Evolutionary conservation across 768 basidiomycete genomes (phyloP).

Genomic region (Kwoniella sp.): DNA sequence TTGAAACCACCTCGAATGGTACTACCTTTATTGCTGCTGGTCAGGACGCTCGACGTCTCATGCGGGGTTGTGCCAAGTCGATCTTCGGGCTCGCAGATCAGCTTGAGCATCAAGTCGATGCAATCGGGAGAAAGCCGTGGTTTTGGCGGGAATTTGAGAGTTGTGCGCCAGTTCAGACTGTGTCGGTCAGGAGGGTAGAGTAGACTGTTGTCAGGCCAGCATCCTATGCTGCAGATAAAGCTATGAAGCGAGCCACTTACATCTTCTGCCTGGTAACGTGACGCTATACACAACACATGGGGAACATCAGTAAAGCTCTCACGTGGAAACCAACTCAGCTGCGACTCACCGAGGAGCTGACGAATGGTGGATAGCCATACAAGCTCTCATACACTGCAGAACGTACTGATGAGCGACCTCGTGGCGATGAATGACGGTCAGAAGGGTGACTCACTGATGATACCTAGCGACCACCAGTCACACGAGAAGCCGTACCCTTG

Average conservation of each 20-base stretch:
- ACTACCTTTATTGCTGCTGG: slow-evolving; percentile 8
- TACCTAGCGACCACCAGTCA: slow-evolving; percentile 98
- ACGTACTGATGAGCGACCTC: neutral
- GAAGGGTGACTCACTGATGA: slow-evolving; percentile 63
- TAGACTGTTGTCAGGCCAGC: no score
- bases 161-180: slow-evolving; percentile 82
- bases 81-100: slow-evolving; percentile 94
- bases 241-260: slow-evolving; percentile 39
- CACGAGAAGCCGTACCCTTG: slow-evolving; percentile 86
- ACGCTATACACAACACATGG: slow-evolving; percentile 58
- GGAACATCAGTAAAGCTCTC: slow-evolving; percentile 9
- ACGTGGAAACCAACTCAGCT: neutral
- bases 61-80: slow-evolving; percentile 61
- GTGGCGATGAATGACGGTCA: neutral
- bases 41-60: slow-evolving; percentile 57
- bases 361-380: slow-evolving; percentile 94
- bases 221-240: no score
- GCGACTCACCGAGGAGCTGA: slow-evolving; percentile 79
- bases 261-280: slow-evolving; percentile 97
- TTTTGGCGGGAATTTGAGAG: slow-evolving; percentile 79
- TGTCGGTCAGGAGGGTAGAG: no score
- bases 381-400: slow-evolving; percentile 77
- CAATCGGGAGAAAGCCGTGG: slow-evolving; percentile 85
- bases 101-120: slow-evolving; percentile 78
- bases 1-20: slow-evolving; percentile 8